Base-by-base conservation (phyloP, 2,329 filamentous ascomycete genomes). In the Pseudogymnoascus sp. region DNA sequence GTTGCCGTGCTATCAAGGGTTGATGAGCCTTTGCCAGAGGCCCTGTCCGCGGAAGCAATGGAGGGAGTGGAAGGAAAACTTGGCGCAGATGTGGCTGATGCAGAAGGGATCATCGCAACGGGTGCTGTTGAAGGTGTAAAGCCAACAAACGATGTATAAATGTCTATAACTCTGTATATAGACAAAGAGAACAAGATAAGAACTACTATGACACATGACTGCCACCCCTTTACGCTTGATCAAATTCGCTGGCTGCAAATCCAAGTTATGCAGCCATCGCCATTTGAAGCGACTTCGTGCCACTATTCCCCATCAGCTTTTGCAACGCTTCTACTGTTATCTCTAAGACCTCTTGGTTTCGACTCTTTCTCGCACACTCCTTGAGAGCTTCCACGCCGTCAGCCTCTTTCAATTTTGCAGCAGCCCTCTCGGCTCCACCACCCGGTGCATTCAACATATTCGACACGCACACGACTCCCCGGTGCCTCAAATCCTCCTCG, bases 251-350 rank as follows among this genome's bases (percentile, higher is more conserved):
- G 9, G 26, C 26, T 33, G 5, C 26, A 33, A 26, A 19, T 12
- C 26, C 45, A 18, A 30, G n/a, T 19, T 52, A 52, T 7, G 55
- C 35, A 37, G 55, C 55, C 13, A 12, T 33, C 30, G 30, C 55
- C 19, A 57, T 15, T 37, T 37, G 21, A 57, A 57, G 30, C 18
- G 45, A 52, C 45, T 26, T 57, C 12, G 33, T 38, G 15, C 55
- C 35, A 23, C 12, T 28, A 35, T 61, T n/a, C n/a, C 61, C 66
- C 2, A 71, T 38, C 13, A 72, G 58, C 45, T 62, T 67, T 75
- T 92, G 92, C 68, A 95, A 70, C 1, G 86, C 86, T 68, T 90
- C 82, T 4, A 90, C 83, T 0, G 85, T 84, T 13, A 86, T 76
- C 67, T 87, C 81, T 57, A 95, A 69, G 21, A 96, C 84, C 64